Percentiles rank a stretch among this genome's conserved stretches.
phyloP scores from a whole-genome alignment of 345 rosid genomes.

The Gossypium australe region DNA sequence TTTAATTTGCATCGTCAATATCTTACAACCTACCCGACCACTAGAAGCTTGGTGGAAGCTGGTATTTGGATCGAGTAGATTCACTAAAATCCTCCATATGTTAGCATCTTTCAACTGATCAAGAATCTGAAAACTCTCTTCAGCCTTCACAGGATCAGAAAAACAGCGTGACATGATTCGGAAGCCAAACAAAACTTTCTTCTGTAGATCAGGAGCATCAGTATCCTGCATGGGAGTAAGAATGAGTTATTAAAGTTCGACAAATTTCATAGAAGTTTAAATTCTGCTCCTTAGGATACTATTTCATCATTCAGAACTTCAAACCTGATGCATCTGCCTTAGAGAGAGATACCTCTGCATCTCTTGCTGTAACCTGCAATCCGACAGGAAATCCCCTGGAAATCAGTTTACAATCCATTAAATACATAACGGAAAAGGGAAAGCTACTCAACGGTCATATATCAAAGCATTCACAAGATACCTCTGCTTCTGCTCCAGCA shows the following conservation, averaged over 20 bases:
- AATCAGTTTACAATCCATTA: constrained; percentile 32
- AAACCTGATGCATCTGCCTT: constrained; percentile 83
- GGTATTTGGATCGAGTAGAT: constrained; percentile 68
- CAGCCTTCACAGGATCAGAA: constrained; percentile 71
- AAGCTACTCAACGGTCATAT: neutral
- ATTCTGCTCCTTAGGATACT: constrained; percentile 1
- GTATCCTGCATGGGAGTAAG: constrained; percentile 51
- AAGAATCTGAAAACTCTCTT: constrained; percentile 83
- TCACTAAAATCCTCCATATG: constrained; percentile 81
- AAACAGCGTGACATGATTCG: constrained; percentile 86
- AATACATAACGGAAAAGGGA: constrained; percentile 23
- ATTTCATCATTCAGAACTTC: constrained; percentile 19
- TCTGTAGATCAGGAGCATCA: constrained; percentile 78
- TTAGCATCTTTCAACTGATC: constrained; percentile 94
- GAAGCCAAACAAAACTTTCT: constrained; percentile 69
- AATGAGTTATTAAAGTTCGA: constrained; percentile 14
- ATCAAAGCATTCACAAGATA: constrained; percentile 15
- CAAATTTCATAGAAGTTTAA: constrained; percentile 19
- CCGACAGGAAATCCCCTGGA: constrained; percentile 35
- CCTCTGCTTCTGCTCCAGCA: constrained; percentile 97
- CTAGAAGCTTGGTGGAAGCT: constrained; percentile 51
- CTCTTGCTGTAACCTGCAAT: constrained; percentile 95
- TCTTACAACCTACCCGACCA: constrained; percentile 56
- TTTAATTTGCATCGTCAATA: neutral
- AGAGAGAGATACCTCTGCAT: constrained; percentile 81